These are phyloP conservation scores for Candida anutae DNA, from an alignment of 1,139 yeast species.

Conservation along the genomic window DNA sequence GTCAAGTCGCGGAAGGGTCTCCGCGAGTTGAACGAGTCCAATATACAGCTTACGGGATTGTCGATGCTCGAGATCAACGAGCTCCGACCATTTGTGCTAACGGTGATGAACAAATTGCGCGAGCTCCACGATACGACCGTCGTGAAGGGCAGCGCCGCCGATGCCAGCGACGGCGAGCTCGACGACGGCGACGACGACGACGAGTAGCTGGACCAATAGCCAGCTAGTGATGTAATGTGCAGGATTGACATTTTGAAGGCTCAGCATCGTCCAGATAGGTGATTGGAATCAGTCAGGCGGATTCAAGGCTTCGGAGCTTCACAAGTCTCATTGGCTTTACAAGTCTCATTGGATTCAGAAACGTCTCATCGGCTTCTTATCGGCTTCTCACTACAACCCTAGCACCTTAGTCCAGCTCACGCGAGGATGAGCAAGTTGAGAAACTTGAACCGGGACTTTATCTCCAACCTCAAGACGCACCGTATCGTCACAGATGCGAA, in stretches of 20 bases:
- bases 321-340: no score
- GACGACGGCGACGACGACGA: slow-evolving; percentile 7
- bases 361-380: no score
- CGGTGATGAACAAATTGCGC: slow-evolving; percentile 72
- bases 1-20: slow-evolving; percentile 79
- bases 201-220: slow-evolving; percentile 1
- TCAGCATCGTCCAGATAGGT: not conserved
- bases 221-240: not conserved
- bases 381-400: no score
- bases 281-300: no score
- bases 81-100: slow-evolving; percentile 69
- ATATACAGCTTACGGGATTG: slow-evolving; percentile 75
- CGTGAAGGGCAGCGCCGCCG: slow-evolving; percentile 17
- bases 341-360: no score
- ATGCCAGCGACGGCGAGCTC: slow-evolving; percentile 13
- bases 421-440: slow-evolving; percentile 27
- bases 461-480: slow-evolving; percentile 33
- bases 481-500: slow-evolving; percentile 28
- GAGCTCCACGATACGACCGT: slow-evolving; percentile 37
- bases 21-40: slow-evolving; percentile 69
- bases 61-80: slow-evolving; percentile 84
- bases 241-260: not conserved
- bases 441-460: slow-evolving; percentile 25
- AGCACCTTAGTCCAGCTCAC: no score
- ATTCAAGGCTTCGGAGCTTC: no score